These are phyloP conservation scores for Themeda triandra DNA, from an alignment of 176 grass and related monocot species.

Conservation along the genomic window DNA sequence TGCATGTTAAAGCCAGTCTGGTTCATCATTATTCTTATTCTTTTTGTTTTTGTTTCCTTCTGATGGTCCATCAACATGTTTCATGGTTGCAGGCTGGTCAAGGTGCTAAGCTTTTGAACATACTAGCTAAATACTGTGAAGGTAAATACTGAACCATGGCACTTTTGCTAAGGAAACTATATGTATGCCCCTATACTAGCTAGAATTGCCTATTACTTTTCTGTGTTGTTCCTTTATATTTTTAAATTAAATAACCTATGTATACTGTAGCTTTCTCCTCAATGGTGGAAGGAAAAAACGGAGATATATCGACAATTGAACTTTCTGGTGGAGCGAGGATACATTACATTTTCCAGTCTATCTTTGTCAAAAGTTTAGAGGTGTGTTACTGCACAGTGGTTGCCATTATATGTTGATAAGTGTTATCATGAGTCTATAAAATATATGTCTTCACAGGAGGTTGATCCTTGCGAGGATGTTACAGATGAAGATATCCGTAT, in stretches of 20 bases:
- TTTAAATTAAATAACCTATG: background rate
- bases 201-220: slow-evolving; percentile 2
- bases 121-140: slow-evolving; percentile 98
- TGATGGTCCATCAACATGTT: slow-evolving; percentile 20
- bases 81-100: slow-evolving; percentile 63
- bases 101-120: slow-evolving; percentile 89
- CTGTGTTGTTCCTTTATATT: slow-evolving; percentile 11
- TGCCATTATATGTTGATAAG: background rate
- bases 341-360: slow-evolving; percentile 97
- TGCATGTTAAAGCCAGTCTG: background rate
- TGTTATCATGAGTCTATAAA: background rate
- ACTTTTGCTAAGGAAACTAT: background rate
- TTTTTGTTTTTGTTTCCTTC: slow-evolving; percentile 26
- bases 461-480: slow-evolving; percentile 97
- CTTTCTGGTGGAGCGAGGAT: slow-evolving; percentile 98
- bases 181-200: background rate
- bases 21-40: slow-evolving; percentile 6
- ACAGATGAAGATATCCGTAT: slow-evolving; percentile 96
- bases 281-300: slow-evolving; percentile 96
- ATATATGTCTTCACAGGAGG: slow-evolving; percentile 52
- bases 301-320: slow-evolving; percentile 80
- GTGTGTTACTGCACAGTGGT: slow-evolving; percentile 15
- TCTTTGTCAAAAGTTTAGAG: slow-evolving; percentile 98
- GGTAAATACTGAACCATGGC: slow-evolving; percentile 42
- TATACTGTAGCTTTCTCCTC: slow-evolving; percentile 83